These are phyloP conservation scores for Tetracladium marchalianum DNA, from an alignment of 495 filamentous ascomycete species.

Conservation along the genomic window DNA sequence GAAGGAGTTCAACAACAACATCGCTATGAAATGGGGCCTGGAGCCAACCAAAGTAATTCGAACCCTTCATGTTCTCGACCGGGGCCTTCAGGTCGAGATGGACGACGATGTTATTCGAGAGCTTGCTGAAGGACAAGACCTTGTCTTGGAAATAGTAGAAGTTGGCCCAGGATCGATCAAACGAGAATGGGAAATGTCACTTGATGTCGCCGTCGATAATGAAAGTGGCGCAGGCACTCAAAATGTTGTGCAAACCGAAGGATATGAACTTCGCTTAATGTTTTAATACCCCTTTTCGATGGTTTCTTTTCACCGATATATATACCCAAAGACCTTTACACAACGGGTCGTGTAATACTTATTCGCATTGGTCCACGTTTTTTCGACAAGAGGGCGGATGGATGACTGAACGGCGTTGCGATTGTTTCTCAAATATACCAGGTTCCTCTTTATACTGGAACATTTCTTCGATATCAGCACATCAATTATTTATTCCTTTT, in stretches of 20 bases:
- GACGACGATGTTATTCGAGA: constrained; percentile 88
- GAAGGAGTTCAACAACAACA: constrained; percentile 55
- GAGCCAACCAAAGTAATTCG: constrained; percentile 59
- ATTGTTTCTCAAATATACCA: constrained; percentile 18
- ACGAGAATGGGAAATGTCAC: constrained; percentile 44
- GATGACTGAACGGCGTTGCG: constrained; percentile 12
- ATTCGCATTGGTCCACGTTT: constrained; percentile 6
- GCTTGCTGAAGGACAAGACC: constrained; percentile 83
- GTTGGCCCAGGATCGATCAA: constrained; percentile 22
- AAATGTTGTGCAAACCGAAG: constrained; percentile 24
- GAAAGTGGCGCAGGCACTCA: constrained; percentile 29
- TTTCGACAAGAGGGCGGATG: constrained; percentile 5
- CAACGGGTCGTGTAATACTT: constrained; percentile 19
- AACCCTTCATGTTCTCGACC: constrained; percentile 57
- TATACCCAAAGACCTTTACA: constrained; percentile 5
- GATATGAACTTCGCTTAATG: constrained; percentile 36
- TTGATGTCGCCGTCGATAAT: constrained; percentile 29
- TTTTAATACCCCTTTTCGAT: constrained; percentile 27
- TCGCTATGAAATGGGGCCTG: constrained; percentile 70
- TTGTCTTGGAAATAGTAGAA: constrained; percentile 46
- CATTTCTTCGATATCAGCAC: neutral
- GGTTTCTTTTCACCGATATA: constrained; percentile 1
- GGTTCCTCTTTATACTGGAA: constrained; percentile 3
- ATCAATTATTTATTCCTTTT: constrained; percentile 3
- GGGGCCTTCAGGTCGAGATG: constrained; percentile 71